Evolutionary conservation across 2,329 filamentous ascomycete species (phyloP).

Genomic region (Thyridium curvatum): DNA sequence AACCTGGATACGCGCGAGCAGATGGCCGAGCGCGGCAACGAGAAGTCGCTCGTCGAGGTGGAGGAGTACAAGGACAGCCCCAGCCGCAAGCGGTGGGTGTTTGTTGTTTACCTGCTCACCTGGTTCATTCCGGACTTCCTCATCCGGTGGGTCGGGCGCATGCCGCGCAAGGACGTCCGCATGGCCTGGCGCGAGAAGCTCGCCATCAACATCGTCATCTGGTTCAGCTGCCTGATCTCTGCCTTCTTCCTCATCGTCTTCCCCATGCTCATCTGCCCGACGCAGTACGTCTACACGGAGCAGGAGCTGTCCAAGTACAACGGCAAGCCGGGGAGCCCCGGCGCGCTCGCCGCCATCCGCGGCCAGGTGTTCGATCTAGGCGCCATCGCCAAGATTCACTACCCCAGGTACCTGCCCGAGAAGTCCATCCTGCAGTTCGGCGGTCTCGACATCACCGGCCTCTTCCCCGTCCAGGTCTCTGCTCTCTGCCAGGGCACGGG

Average conservation of each 20-base stretch:
- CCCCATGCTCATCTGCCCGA: constrained; percentile 83
- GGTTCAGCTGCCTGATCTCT: constrained; percentile 71
- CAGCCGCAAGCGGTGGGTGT: constrained; percentile 86
- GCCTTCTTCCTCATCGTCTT: constrained; percentile 90
- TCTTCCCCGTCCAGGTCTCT: constrained; percentile 93
- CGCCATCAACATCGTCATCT: constrained; percentile 96
- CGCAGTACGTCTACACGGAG: constrained; percentile 78
- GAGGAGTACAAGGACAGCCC: constrained; percentile 74
- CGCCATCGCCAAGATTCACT: constrained; percentile 69
- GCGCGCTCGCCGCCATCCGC: constrained; percentile 73
- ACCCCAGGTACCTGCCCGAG: constrained; percentile 58
- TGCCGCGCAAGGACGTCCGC: constrained; percentile 87
- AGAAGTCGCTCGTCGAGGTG: constrained; percentile 83
- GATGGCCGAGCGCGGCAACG: constrained; percentile 91
- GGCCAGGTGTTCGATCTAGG: constrained; percentile 83
- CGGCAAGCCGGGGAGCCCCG: constrained; percentile 56
- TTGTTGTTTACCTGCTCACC: constrained; percentile 75
- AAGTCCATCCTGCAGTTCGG: constrained; percentile 72
- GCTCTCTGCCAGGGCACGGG: constrained; percentile 78
- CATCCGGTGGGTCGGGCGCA: constrained; percentile 70
- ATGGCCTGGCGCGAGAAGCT: constrained; percentile 95
- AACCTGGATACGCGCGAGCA: constrained; percentile 91
- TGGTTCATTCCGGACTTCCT: constrained; percentile 83
- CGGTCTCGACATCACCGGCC: constrained; percentile 74
- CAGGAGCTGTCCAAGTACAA: constrained; percentile 68